Evolutionary conservation across 441 rosid genomes (phyloP).

Genomic region (Euphorbia schlechtendalii): DNA sequence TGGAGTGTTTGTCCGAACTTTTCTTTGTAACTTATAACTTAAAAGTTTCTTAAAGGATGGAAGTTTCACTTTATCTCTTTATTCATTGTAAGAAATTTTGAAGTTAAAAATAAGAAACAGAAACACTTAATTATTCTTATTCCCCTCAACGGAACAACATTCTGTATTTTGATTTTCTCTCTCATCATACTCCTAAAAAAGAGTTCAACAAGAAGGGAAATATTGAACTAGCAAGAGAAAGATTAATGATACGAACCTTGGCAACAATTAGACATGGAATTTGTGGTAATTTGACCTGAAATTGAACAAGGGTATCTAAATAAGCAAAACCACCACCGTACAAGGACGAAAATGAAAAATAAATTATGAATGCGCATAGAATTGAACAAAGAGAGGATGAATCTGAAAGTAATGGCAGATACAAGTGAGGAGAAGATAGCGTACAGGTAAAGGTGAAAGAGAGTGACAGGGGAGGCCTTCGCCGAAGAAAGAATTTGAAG

Average conservation of each 20-base stretch:
- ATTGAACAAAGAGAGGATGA: background rate
- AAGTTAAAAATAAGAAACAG: too few relatives aligned
- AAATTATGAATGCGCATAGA: background rate
- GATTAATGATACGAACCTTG: constrained; percentile 38
- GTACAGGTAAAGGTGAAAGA: constrained; percentile 36
- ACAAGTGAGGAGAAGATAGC: constrained; percentile 7
- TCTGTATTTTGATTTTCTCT: too few relatives aligned
- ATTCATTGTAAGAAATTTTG: too few relatives aligned
- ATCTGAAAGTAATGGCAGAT: background rate
- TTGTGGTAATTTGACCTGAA: constrained; percentile 55
- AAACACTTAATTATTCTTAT: background rate
- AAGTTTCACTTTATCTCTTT: too few relatives aligned
- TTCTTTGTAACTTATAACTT: background rate
- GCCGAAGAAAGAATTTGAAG: constrained; percentile 60
- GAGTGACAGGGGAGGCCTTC: constrained; percentile 50
- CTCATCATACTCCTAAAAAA: background rate
- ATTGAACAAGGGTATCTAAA: constrained; percentile 12
- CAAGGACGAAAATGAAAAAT: background rate
- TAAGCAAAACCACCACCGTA: too few relatives aligned
- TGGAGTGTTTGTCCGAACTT: too few relatives aligned
- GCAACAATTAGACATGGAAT: constrained; percentile 55
- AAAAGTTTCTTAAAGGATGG: background rate
- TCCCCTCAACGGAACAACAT: too few relatives aligned
- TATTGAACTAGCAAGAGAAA: background rate
- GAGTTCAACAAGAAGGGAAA: background rate